phyloP scores from a whole-genome alignment of 495 filamentous ascomycete genomes.

The Lasiosphaeria ovina region DNA sequence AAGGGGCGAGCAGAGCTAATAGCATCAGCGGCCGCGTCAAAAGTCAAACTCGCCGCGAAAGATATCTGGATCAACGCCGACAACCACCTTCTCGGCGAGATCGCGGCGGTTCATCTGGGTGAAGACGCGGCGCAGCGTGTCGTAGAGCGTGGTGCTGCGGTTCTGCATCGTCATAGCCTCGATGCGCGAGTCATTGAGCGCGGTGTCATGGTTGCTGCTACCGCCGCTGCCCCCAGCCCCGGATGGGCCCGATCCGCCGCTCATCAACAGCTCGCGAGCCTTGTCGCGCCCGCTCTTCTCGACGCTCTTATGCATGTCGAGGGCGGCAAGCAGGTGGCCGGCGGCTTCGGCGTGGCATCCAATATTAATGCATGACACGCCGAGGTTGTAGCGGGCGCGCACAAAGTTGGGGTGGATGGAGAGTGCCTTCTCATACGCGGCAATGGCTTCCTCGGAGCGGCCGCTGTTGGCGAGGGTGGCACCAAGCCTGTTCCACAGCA shows the following conservation, averaged over 20 bases:
- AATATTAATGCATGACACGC: constrained; percentile 96
- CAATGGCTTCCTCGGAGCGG: constrained; percentile 90
- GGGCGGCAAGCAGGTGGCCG: constrained; percentile 85
- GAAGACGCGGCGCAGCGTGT: constrained; percentile 89
- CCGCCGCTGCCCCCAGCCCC: not conserved
- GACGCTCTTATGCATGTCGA: constrained; percentile 95
- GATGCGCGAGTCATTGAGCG: constrained; percentile 59
- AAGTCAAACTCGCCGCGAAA: constrained; percentile 69
- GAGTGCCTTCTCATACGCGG: constrained; percentile 90
- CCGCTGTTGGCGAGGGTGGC: constrained; percentile 95
- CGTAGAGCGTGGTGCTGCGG: constrained; percentile 92
- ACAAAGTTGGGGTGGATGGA: constrained; percentile 92
- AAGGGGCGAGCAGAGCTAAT: not conserved
- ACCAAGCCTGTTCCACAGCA: constrained; percentile 97
- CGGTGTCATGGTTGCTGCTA: constrained; percentile 47
- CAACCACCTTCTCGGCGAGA: constrained; percentile 78
- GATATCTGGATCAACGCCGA: constrained; percentile 85
- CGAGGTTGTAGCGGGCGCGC: constrained; percentile 92
- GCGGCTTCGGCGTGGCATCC: constrained; percentile 91
- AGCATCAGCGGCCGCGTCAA: constrained; percentile 33
- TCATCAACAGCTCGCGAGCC: constrained; percentile 69
- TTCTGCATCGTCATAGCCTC: constrained; percentile 86
- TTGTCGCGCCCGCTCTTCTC: constrained; percentile 81
- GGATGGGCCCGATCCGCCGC: not conserved
- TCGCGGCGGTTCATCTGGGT: constrained; percentile 89